A percentile compares a stretch with the other conserved stretches of the same genome.
phyloP scores from a whole-genome alignment of 225 moss, liverwort and hornwort genomes.

The Asterella californica region DNA sequence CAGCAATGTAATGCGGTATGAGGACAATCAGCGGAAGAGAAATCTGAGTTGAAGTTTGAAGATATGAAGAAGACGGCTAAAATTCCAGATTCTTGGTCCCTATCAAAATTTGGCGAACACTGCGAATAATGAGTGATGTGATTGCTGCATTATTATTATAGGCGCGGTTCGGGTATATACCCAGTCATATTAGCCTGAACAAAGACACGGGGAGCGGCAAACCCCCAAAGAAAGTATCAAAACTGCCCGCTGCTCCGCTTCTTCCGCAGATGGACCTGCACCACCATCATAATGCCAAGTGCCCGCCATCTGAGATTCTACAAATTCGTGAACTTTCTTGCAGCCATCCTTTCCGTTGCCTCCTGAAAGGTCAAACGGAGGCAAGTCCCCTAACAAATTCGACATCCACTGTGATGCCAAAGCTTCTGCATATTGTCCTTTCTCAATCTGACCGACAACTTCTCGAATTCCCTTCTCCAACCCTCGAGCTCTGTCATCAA shows the following conservation, averaged over 20 bases:
- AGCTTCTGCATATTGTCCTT: slow-evolving; percentile 32
- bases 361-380: neutral
- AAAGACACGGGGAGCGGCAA: slow-evolving; percentile 69
- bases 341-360: slow-evolving; percentile 11
- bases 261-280: slow-evolving; percentile 22
- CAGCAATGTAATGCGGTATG: neutral
- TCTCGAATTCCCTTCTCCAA: slow-evolving; percentile 26
- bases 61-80: neutral
- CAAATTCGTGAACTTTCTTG: slow-evolving; percentile 21
- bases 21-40: neutral
- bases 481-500: neutral
- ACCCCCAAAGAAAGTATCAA: slow-evolving; percentile 61
- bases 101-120: neutral
- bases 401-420: slow-evolving; percentile 30
- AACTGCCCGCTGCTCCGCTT: slow-evolving; percentile 46
- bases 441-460: slow-evolving; percentile 27
- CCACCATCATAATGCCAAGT: neutral
- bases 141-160: neutral
- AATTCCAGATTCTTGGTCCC: neutral
- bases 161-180: slow-evolving; percentile 19
- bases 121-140: too few relatives aligned
- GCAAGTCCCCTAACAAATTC: slow-evolving; percentile 22
- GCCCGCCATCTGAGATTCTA: slow-evolving; percentile 7
- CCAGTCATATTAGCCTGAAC: slow-evolving; percentile 88
- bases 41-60: too few relatives aligned